Evolutionary conservation across 2,329 filamentous ascomycete genomes (phyloP), one percentile per base, ranked within the genome.

Genomic region (Aspergillus ochraceoroseus): DNA sequence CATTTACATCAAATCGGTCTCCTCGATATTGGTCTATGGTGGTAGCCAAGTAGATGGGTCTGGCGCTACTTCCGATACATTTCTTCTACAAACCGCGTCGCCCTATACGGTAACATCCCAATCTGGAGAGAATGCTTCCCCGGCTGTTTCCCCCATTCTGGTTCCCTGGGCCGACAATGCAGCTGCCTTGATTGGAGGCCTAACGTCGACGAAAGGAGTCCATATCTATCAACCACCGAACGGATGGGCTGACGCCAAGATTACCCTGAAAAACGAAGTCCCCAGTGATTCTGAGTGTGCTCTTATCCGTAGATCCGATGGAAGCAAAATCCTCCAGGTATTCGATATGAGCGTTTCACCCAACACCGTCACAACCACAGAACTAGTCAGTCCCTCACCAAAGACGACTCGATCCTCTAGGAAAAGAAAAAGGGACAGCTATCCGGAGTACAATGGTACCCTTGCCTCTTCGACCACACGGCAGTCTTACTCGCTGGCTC

Each of bases 21-120:
- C 86, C 40, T 75, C 79, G 3, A 85, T 96, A 39, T 66, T 95
- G 15, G 74, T 95, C 17, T 95, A 89, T 59, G 85, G 82, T 20
- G 90, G 90, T 31, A 79, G 75, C 11, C 79, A 82, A 53, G 76
- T 81, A 51, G 78, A 77, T 17, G 68, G 67, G 22, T 63, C 67
- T 6, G 64, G 68, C 5, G 68, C 76, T 1, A 88, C 85, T 1
- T 78, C 82, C 1, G 76, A 87, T 52, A 90, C 87, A 0, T 94
- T 89, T 55, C 73, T 83, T 12, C 80, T 95, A 43, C 70, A 73
- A 2, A 80, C 83, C 1, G 72, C 72, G 4, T 67, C 75, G 20
- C 85, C 87, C 0, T 85, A 84, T 59, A 61, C 54, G 3, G 76
- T 89, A 3, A 57, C 70, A 7, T 73, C 83, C 0, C 80, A 73